These are phyloP conservation scores for Lachnum nothofagi DNA, from an alignment of 2,329 filamentous ascomycete species.

Conservation along the genomic window DNA sequence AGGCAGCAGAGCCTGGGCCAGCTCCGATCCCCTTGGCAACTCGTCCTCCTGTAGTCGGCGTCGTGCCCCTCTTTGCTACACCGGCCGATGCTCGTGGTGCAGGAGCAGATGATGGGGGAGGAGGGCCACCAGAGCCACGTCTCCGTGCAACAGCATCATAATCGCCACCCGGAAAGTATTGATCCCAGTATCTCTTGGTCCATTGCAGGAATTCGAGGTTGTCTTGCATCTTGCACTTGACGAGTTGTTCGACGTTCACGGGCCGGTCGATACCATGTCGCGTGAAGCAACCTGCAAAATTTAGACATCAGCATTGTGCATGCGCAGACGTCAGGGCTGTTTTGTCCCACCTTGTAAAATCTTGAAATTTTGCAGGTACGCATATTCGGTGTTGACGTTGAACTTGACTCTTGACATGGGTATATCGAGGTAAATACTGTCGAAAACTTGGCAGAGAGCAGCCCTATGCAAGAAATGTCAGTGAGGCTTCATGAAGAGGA, in stretches of 20 bases:
- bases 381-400: conserved; percentile 94
- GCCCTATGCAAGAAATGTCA: conserved; percentile 53
- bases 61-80: conserved; percentile 42
- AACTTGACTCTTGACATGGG: conserved; percentile 97
- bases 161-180: conserved; percentile 94
- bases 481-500: conserved; percentile 14
- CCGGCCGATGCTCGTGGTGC: conserved; percentile 44
- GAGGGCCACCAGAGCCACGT: conserved; percentile 68
- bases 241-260: conserved; percentile 79
- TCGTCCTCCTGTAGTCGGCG: conserved; percentile 40
- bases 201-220: conserved; percentile 99
- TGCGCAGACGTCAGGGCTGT: too few species aligned
- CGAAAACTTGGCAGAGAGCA: conserved; percentile 93
- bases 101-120: conserved; percentile 44
- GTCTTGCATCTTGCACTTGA: conserved; percentile 99
- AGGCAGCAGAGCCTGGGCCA: conserved; percentile 60
- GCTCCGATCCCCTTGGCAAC: conserved; percentile 41
- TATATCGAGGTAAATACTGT: conserved; percentile 94
- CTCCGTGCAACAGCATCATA: conserved; percentile 86
- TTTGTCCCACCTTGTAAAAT: conserved; percentile 89
- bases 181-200: conserved; percentile 95
- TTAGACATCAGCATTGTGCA: neutral
- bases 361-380: conserved; percentile 98
- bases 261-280: conserved; percentile 85
- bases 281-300: conserved; percentile 64